Percentiles rank a stretch among this genome's conserved stretches.
Evolutionary conservation across 768 basidiomycete species (phyloP).

Genomic region (Termitomyces sp.): DNA sequence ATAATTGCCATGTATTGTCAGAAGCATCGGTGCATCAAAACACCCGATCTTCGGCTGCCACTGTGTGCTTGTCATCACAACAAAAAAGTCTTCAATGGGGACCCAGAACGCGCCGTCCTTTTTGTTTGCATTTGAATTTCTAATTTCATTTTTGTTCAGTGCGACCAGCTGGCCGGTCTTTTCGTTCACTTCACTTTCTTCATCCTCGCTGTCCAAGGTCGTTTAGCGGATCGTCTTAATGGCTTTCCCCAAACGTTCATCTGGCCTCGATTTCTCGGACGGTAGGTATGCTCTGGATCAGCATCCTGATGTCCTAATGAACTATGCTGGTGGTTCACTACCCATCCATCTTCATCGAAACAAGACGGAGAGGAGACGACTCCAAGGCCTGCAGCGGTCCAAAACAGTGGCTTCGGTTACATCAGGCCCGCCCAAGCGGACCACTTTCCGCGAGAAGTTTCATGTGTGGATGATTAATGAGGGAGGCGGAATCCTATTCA

Average conservation of each 20-base stretch:
- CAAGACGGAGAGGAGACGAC: constrained; percentile 74
- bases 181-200: constrained; percentile 26
- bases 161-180: constrained; percentile 45
- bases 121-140: constrained; percentile 9
- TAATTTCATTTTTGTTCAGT: constrained; percentile 14
- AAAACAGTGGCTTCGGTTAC: constrained; percentile 30
- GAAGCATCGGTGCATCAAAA: background rate
- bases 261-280: constrained; percentile 69
- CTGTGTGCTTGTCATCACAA: background rate
- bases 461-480: constrained; percentile 94
- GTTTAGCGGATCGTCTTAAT: constrained; percentile 24
- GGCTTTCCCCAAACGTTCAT: constrained; percentile 39
- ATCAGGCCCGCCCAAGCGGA: constrained; percentile 28
- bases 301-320: constrained; percentile 41
- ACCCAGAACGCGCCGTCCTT: constrained; percentile 1
- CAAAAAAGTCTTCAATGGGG: background rate
- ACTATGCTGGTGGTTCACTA: constrained; percentile 22
- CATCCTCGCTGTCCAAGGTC: constrained; percentile 30
- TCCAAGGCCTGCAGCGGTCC: constrained; percentile 80
- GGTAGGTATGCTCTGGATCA: constrained; percentile 39
- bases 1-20: background rate
- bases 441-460: constrained; percentile 39
- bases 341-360: constrained; percentile 69
- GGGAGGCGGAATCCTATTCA: constrained; percentile 75
- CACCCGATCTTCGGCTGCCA: constrained; percentile 2